Conservation (phyloP, 345 rosid species). For the Aethionema arabicum region DNA sequence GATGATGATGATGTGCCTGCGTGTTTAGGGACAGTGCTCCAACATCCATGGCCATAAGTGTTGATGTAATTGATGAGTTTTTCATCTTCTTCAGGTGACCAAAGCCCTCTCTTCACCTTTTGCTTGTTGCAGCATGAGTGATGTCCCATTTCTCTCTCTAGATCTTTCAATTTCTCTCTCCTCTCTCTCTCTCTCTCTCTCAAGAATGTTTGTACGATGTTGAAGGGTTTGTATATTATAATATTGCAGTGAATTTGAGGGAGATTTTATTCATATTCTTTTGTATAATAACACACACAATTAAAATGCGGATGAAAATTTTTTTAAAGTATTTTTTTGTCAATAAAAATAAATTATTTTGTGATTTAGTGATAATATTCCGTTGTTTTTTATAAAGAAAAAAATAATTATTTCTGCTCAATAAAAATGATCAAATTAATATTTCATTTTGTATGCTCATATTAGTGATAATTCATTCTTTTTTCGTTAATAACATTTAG, state of each 20-base stretch:
- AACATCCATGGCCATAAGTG: constrained; percentile 93
- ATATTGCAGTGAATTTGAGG: constrained; percentile 21
- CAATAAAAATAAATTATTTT: too few species aligned
- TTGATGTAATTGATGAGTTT: constrained; percentile 88
- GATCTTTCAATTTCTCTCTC: constrained; percentile 1
- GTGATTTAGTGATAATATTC: too few species aligned
- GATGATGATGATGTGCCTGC: constrained; percentile 52
- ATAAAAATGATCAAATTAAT: too few species aligned
- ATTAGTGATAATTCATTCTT: too few species aligned
- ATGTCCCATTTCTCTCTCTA: constrained; percentile 58
- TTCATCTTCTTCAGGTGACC: constrained; percentile 99
- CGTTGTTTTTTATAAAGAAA: too few species aligned
- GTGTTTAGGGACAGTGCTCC: constrained; percentile 97
- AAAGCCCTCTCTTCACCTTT: constrained; percentile 94
- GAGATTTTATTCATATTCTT: neutral
- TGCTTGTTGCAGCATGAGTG: constrained; percentile 99
- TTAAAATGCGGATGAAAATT: constrained; percentile 20
- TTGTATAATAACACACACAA: constrained; percentile 1
- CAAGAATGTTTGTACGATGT: constrained; percentile 35
- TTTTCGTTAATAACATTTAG: too few species aligned
- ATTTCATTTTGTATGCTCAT: too few species aligned
- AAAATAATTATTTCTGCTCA: too few species aligned
- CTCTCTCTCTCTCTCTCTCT: constrained; percentile 15
- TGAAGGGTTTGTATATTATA: constrained; percentile 23
- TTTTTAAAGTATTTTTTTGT: too few species aligned